Evolutionary conservation across 345 rosid species (phyloP), one percentile per base, ranked within the genome.

Genomic region (Ricinus communis): DNA sequence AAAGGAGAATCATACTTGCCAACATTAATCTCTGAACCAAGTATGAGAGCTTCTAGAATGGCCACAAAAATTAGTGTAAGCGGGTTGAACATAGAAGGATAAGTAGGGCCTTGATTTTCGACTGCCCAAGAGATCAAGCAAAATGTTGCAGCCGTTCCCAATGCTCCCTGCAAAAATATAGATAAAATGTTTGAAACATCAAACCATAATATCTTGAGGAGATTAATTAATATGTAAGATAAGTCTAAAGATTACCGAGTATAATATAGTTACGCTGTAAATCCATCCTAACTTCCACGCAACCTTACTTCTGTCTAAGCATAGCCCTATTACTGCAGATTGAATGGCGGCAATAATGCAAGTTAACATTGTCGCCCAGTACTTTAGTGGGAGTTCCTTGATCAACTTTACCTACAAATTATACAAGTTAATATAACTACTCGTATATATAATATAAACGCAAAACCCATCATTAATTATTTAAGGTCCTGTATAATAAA

Each of bases 71-170:
- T 70, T 2, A 84, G 73, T 3, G 81, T 45, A 50, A 87, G 57
- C 0, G 88, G 90, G 27, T 82, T 84, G 74, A 87, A 87, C 88
- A 86, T 87, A 0, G 90, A 36, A 8, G 88, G 85, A 62, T 79
- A 87, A 59, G 83, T 77, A 5, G 87, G 90, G 24, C 88, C 91
- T 61, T 79, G 77, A 30, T 59, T 79, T 15, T 78, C 33, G n/a
- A 84, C 65, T 18, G 68, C 79, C 80, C 77, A 77, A 0, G 75
- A 16, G n/a, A 85, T 49, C 27, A 81, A 52, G 69, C 81, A 77
- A 28, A 82, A 84, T n/a, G 80, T 69, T 18, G 84, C 75, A 0
- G 86, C 86, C 0, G 86, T 76, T 4, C 80, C 73, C 11, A 86
- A 15, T 53, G 80, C 79, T 47, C 88, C 90, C 90, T 84, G 66